Evolutionary conservation across 306 rosid species (phyloP).

Genomic region (Quercus agrifolia): DNA sequence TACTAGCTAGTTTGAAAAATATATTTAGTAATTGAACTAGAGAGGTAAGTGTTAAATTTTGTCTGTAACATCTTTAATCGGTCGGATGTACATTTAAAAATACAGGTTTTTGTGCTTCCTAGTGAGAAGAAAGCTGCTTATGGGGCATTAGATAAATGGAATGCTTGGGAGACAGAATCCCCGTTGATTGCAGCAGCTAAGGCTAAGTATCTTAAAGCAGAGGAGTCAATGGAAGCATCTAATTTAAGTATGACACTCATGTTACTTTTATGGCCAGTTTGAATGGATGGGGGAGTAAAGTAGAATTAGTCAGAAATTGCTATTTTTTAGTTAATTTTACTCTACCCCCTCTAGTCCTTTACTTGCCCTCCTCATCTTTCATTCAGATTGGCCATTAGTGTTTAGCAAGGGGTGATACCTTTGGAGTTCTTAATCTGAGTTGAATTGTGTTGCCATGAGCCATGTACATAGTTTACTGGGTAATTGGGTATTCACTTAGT

Average conservation of each 20-base stretch:
- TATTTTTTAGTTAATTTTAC: no score
- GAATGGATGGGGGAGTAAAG: not conserved
- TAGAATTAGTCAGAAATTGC: no score
- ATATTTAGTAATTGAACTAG: not conserved
- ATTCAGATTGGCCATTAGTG: no score
- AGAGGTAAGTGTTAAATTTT: not conserved
- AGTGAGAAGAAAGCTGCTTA: slow-evolving; percentile 81
- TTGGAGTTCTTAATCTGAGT: not conserved
- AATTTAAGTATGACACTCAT: slow-evolving; percentile 55
- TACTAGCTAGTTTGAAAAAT: not conserved
- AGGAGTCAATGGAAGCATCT: slow-evolving; percentile 69
- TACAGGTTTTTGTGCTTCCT: slow-evolving; percentile 66
- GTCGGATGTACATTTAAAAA: slow-evolving; percentile 17
- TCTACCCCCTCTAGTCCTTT: no score
- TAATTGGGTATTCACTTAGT: not conserved
- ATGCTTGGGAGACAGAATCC: slow-evolving; percentile 91
- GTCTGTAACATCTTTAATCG: not conserved
- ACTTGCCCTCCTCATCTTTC: no score
- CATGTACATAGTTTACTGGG: not conserved
- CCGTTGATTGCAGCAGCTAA: slow-evolving; percentile 79
- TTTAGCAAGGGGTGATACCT: not conserved
- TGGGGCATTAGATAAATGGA: slow-evolving; percentile 93
- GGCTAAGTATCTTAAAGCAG: slow-evolving; percentile 65
- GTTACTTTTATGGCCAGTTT: not conserved
- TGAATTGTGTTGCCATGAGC: not conserved